Conservation (phyloP, 2,329 filamentous ascomycete species). For the Colletotrichum sansevieriae region DNA sequence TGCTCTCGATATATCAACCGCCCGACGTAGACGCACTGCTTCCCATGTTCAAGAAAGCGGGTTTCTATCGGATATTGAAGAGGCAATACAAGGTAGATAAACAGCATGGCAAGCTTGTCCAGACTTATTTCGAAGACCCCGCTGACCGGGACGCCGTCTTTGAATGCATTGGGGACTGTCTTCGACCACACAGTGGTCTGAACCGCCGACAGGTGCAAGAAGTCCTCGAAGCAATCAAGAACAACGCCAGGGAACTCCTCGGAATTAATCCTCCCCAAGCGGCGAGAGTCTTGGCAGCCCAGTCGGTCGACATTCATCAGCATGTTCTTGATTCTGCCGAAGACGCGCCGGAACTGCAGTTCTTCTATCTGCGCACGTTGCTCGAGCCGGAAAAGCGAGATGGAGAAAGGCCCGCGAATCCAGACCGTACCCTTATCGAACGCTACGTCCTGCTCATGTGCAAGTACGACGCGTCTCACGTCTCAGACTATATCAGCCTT, state of each 20-base stretch:
- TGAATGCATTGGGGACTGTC: constrained; percentile 80
- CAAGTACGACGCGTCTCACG: constrained; percentile 82
- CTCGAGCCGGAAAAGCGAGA: constrained; percentile 69
- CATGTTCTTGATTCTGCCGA: constrained; percentile 72
- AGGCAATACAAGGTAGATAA: constrained; percentile 85
- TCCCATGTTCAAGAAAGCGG: constrained; percentile 80
- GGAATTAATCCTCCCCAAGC: constrained; percentile 74
- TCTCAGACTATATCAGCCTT: constrained; percentile 84
- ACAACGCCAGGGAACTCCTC: constrained; percentile 75
- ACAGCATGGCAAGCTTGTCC: constrained; percentile 82
- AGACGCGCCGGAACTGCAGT: constrained; percentile 75
- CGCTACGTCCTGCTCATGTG: constrained; percentile 94
- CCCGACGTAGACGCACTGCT: constrained; percentile 83
- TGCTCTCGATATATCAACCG: constrained; percentile 93
- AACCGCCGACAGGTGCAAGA: constrained; percentile 79
- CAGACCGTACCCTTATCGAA: constrained; percentile 77
- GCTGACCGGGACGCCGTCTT: constrained; percentile 83
- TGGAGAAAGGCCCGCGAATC: constrained; percentile 47
- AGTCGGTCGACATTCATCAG: constrained; percentile 75
- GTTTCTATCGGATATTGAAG: constrained; percentile 93
- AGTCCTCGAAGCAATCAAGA: constrained; percentile 74
- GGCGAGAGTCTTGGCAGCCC: constrained; percentile 73
- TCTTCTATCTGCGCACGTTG: constrained; percentile 80
- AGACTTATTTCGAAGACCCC: constrained; percentile 87
- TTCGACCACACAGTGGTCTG: constrained; percentile 74